phyloP scores from a whole-genome alignment of 331 rosid genomes.

The Telfairia occidentalis region DNA sequence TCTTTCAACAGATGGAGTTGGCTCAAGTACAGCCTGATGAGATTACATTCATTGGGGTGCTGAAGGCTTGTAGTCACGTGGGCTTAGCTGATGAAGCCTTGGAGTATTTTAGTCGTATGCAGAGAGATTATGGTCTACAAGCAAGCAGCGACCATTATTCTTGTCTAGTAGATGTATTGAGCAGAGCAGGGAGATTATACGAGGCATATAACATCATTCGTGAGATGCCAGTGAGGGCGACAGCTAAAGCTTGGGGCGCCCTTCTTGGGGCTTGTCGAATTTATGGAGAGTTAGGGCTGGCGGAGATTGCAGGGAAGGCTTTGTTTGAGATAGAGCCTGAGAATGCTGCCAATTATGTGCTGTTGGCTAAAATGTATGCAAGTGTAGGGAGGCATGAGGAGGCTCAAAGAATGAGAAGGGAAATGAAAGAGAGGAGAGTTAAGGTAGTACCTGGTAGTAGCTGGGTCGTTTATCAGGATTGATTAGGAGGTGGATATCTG shows the following conservation, averaged over 20 bases:
- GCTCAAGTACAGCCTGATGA: conserved; percentile 44
- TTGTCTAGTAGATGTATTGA: conserved; percentile 56
- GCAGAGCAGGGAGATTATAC: conserved; percentile 55
- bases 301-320: conserved; percentile 51
- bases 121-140: conserved; percentile 30
- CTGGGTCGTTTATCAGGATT: conserved; percentile 47
- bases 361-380: conserved; percentile 44
- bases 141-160: conserved; percentile 59
- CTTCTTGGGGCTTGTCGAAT: conserved; percentile 59
- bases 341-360: conserved; percentile 56
- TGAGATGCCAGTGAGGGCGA: conserved; percentile 55
- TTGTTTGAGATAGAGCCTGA: conserved; percentile 53
- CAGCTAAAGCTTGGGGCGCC: conserved; percentile 66
- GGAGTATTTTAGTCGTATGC: conserved; percentile 36
- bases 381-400: conserved; percentile 53
- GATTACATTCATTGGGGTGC: conserved; percentile 45
- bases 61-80: conserved; percentile 65
- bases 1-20: conserved; percentile 38
- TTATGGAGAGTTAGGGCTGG: conserved; percentile 42
- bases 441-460: conserved; percentile 45
- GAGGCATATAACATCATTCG: conserved; percentile 49
- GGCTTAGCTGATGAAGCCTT: conserved; percentile 56
- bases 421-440: conserved; percentile 46
- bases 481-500: neutral
- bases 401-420: conserved; percentile 36